Evolutionary conservation across 495 filamentous ascomycete genomes (phyloP).

Genomic region (Neurospora discreta): DNA sequence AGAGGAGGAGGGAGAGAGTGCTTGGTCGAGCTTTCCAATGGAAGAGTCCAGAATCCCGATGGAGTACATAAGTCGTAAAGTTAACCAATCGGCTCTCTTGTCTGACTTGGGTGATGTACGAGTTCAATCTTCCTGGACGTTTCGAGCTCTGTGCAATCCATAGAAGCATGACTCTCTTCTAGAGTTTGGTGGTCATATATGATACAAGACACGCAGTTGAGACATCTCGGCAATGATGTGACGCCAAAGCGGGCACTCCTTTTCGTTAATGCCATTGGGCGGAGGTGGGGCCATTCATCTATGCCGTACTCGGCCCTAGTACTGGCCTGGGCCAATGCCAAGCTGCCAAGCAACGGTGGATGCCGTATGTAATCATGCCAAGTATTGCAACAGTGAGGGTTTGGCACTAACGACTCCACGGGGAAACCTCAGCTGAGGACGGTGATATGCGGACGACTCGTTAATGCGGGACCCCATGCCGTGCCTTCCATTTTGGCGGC

Average conservation of each 20-base stretch:
- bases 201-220: background rate
- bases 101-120: too few species aligned
- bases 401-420: background rate
- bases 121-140: too few species aligned
- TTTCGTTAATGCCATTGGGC: background rate
- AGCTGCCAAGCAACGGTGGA: background rate
- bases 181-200: background rate
- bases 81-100: too few species aligned
- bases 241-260: background rate
- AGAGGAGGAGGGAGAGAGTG: too few species aligned
- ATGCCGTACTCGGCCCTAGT: background rate
- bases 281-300: background rate
- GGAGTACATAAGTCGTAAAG: too few species aligned
- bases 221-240: background rate
- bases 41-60: too few species aligned
- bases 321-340: background rate
- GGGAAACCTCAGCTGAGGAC: background rate
- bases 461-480: background rate
- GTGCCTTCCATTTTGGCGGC: background rate
- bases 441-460: background rate
- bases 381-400: background rate
- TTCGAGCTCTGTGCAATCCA: background rate
- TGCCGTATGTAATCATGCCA: background rate
- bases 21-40: too few species aligned
- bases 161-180: background rate